Base-by-base conservation (phyloP, 2,329 filamentous ascomycete genomes). In the Aspergillus pseudoviridinutans region DNA sequence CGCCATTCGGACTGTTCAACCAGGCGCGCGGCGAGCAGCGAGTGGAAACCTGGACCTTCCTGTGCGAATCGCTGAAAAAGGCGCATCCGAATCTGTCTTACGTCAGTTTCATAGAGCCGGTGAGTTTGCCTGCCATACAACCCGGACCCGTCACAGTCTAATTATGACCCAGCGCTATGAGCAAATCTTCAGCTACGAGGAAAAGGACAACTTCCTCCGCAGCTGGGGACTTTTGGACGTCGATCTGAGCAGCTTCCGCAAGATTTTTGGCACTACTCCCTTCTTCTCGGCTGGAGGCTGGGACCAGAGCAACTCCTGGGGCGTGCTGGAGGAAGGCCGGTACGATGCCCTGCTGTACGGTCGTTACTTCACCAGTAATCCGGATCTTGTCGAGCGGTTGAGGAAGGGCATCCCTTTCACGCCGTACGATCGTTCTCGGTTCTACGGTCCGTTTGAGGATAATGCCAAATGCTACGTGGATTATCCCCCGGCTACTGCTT, bases 221-320 rank as follows among this genome's bases (percentile, higher is more conserved):
- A 77, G 75, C 5, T 83, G 80, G 80, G 77, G 77, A 1, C 66
- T 83, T 5, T 50, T 68, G 6, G 67, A 77, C 3, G 75, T 82
- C 22, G 76, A 79, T 47, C 72, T 84, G 1, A 74, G 74, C 7
- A 56, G 71, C 2, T 83, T 84, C 64, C 78, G 81, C 22, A 61
- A 75, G 10, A 84, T 85, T 58, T 80, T 83, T 53, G 78, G 76
- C 2, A 68, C 73, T 5, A 81, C 82, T 0, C 82, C 82, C 0
- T 83, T 85, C 69, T 78, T 86, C 59, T 79, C 82, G 0, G 82
- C 80, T 0, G 83, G 83, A 5, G 82, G 82, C 0, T 86, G 79
- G 69, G 73, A 80, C 53, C 75, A 82, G 46, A 73, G 72, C 41
- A 84, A 82, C 59, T 76, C 74, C 0, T 80, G 77, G 73, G 79